These are phyloP conservation scores for Coemansia asiatica DNA, from an alignment of 192 early-diverging fungal species.

Conservation along the genomic window DNA sequence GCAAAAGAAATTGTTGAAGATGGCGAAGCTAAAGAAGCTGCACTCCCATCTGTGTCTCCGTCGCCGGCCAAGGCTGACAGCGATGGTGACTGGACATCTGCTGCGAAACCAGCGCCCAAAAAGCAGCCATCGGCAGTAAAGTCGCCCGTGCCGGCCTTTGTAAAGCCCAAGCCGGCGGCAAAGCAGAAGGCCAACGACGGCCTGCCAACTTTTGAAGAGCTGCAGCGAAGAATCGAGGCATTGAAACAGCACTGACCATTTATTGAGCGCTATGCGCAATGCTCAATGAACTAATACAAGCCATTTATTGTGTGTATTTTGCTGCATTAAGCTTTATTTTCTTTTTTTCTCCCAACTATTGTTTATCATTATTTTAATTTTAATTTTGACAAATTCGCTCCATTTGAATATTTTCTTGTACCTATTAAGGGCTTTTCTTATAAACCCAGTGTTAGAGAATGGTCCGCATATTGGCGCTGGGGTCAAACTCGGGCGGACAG, in stretches of 20 bases:
- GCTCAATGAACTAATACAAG: no score
- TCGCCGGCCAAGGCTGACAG: background rate
- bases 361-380: no score
- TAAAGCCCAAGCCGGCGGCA: background rate
- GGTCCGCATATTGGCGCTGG: conserved; percentile 29
- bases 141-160: background rate
- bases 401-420: background rate
- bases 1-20: background rate
- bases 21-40: background rate
- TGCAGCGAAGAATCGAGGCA: background rate
- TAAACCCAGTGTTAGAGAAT: no score
- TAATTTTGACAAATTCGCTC: no score
- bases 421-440: background rate
- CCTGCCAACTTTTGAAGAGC: conserved; percentile 17
- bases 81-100: no score
- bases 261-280: no score
- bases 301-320: no score
- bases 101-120: background rate
- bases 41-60: background rate
- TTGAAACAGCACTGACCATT: conserved; percentile 1
- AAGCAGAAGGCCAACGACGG: conserved; percentile 12
- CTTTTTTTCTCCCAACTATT: no score
- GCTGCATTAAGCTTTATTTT: no score
- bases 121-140: background rate
- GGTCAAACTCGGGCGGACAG: conserved; percentile 54